Evolutionary conservation across 495 filamentous ascomycete genomes (phyloP), one percentile per base, ranked within the genome.

Genomic region (Podospora anserina): DNA sequence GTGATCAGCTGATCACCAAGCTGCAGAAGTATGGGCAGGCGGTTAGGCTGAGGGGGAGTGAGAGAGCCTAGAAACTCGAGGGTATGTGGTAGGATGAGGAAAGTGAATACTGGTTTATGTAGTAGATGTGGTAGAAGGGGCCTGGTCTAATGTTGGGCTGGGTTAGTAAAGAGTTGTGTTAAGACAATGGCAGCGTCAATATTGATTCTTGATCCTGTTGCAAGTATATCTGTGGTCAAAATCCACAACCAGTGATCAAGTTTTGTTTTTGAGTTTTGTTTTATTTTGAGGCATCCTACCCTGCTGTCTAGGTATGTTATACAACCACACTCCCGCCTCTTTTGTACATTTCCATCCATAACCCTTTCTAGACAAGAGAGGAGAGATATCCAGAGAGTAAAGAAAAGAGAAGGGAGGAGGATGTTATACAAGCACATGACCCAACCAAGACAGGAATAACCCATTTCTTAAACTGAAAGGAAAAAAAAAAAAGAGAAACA

Each of bases 1-100:
- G 95, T 30, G 95, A 99, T 81, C 89, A 94, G 73, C 82, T 99
- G 61, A 97, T 99, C 78, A 99, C 96, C 68, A 99, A 99, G 85
- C 84, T 99, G 63, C 95, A 99, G 82, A 99, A 98, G 83, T 99
- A 97, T 76, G 95, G 95, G 23, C 95, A 99, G 82, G 90, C 94
- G 3, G 95, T 99, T 34, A 85, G 96, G 72, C 85, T 99, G 80
- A 87, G 96, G 69, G 95, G 95, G 27, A 98, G 94, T 78, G 95
- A 98, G 83, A 87, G 95, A 70, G 92, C 86, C 59, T 89, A 80
- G 75, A 56, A 57, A 28, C 23, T 23, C 23, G 23, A 23, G 1
- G 23, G 23, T 1, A 1, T 23, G 23, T 23, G 23, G 26, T 19
- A 64, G 56, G 30, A 32, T 32, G 30, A 32, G 4, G 30, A 4